Conservation (phyloP, 495 filamentous ascomycete species). For the Hypoxylon intermedium region DNA sequence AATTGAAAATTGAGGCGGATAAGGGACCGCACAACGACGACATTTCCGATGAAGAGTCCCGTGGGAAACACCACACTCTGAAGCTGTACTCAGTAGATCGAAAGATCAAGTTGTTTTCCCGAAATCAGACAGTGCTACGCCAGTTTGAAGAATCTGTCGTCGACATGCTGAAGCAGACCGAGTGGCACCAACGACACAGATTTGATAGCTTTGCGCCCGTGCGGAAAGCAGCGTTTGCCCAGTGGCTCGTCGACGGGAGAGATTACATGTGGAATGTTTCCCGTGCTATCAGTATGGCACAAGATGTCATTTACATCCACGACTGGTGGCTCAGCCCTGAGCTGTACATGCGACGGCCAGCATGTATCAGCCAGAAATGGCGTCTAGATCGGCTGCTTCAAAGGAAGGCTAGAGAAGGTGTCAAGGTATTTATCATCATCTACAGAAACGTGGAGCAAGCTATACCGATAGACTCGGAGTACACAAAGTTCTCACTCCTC, state of each 20-base stretch:
- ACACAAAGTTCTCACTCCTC: slow-evolving; percentile 96
- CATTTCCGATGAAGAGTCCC: slow-evolving; percentile 63
- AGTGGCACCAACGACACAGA: slow-evolving; percentile 82
- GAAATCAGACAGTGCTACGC: slow-evolving; percentile 84
- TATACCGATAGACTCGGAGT: slow-evolving; percentile 97
- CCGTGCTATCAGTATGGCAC: slow-evolving; percentile 94
- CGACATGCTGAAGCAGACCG: slow-evolving; percentile 79
- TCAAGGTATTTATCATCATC: slow-evolving; percentile 98
- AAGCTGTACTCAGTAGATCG: slow-evolving; percentile 86
- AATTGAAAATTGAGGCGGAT: slow-evolving; percentile 52
- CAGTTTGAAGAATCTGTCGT: slow-evolving; percentile 94
- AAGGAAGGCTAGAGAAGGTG: slow-evolving; percentile 89
- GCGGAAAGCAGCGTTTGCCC: slow-evolving; percentile 82
- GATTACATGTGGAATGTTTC: slow-evolving; percentile 99
- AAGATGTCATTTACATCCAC: slow-evolving; percentile 98
- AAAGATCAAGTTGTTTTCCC: slow-evolving; percentile 87
- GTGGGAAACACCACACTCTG: slow-evolving; percentile 78
- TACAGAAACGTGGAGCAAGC: slow-evolving; percentile 98
- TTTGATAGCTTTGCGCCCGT: slow-evolving; percentile 96
- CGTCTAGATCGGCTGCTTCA: slow-evolving; percentile 93
- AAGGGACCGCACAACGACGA: slow-evolving; percentile 43
- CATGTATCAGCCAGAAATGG: slow-evolving; percentile 99
- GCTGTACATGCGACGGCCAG: slow-evolving; percentile 92
- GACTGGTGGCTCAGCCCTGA: slow-evolving; percentile 99
- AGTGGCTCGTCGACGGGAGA: slow-evolving; percentile 95